phyloP scores from a whole-genome alignment of 495 filamentous ascomycete species.

The Lentithecium fluviatile region DNA sequence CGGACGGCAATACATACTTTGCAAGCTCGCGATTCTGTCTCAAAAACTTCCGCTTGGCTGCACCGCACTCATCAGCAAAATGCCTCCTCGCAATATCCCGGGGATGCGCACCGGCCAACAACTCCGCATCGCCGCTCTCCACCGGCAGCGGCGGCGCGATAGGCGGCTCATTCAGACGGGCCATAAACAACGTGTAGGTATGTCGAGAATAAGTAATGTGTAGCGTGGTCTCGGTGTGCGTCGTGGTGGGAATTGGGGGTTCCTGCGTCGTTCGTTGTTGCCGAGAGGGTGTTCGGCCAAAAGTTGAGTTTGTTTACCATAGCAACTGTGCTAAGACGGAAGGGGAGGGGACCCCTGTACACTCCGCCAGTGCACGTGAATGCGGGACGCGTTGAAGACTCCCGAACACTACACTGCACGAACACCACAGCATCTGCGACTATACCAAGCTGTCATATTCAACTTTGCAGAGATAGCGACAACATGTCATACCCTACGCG shows the following conservation, averaged over 20 bases:
- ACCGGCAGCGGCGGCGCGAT: constrained; percentile 44
- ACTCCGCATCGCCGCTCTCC: constrained; percentile 80
- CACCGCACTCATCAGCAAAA: not conserved
- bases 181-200: constrained; percentile 59
- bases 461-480: not conserved
- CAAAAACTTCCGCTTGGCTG: constrained; percentile 82
- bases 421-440: not conserved
- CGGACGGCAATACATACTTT: constrained; percentile 42
- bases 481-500: constrained; percentile 60
- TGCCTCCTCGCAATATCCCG: not conserved
- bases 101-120: constrained; percentile 43
- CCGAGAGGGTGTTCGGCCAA: constrained; percentile 7
- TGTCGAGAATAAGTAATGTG: constrained; percentile 34
- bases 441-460: not conserved
- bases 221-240: not conserved
- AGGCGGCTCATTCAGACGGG: constrained; percentile 82
- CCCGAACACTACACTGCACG: not conserved
- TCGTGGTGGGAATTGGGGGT: constrained; percentile 1
- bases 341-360: not conserved
- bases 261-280: constrained; percentile 27
- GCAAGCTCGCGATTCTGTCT: constrained; percentile 95
- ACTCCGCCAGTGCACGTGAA: not conserved
- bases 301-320: constrained; percentile 19
- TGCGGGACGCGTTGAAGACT: not conserved
- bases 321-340: constrained; percentile 18